Evolutionary conservation across 345 rosid genomes (phyloP).

Genomic region (Toxicodendron radicans): DNA sequence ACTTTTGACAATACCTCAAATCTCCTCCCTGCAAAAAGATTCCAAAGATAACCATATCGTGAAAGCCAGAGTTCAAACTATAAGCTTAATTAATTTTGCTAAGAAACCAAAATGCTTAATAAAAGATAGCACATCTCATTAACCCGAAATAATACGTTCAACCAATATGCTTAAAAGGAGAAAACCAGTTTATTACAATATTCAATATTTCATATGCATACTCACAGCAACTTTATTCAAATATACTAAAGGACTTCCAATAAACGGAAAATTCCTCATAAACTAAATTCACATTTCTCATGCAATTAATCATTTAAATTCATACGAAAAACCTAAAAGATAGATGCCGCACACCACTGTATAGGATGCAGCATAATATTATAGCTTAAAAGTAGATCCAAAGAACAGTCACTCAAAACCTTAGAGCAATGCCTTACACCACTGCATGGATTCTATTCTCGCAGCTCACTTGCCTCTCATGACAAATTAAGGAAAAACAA

Average conservation of each 20-base stretch:
- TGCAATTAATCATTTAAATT: background rate
- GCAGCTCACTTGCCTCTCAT: background rate
- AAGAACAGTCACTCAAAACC: no score
- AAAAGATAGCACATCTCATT: background rate
- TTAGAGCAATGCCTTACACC: background rate
- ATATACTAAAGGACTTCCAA: background rate
- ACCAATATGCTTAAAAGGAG: background rate
- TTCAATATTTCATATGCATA: background rate
- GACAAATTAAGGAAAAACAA: no score
- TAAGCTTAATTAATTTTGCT: no score
- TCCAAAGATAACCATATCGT: slow-evolving; percentile 12
- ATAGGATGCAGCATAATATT: background rate
- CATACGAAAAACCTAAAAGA: background rate
- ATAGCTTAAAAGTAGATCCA: background rate
- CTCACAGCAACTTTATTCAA: background rate
- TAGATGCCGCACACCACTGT: no score
- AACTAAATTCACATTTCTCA: background rate
- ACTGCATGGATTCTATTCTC: background rate
- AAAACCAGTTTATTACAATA: slow-evolving; percentile 3
- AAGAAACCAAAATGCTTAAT: no score
- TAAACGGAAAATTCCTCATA: background rate
- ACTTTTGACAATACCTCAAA: slow-evolving; percentile 89
- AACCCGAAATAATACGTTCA: background rate
- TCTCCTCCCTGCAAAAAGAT: slow-evolving; percentile 78
- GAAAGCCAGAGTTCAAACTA: slow-evolving; percentile 1